phyloP scores from a whole-genome alignment of 2,329 filamentous ascomycete species.

The Alternaria hordeiaustralica region DNA sequence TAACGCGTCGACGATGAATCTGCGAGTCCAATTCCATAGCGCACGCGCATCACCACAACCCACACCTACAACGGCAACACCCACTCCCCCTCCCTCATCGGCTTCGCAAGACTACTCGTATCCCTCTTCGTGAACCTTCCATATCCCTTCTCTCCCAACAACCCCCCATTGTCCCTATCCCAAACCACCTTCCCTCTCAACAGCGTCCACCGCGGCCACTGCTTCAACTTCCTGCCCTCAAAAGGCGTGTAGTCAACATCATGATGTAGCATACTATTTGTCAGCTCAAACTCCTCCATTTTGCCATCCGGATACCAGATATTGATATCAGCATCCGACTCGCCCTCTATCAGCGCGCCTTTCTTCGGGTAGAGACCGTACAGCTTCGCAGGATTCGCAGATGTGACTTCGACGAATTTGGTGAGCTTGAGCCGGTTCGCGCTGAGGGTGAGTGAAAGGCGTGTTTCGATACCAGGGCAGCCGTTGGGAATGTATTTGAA shows the following conservation, averaged over 20 bases:
- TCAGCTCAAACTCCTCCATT: constrained; percentile 54
- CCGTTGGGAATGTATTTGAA: constrained; percentile 67
- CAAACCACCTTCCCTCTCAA: constrained; percentile 65
- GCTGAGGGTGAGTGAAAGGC: constrained; percentile 57
- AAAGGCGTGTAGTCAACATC: constrained; percentile 69
- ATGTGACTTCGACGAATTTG: constrained; percentile 63
- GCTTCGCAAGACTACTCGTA: constrained; percentile 48
- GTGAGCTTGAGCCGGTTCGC: constrained; percentile 51
- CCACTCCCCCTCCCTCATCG: constrained; percentile 28
- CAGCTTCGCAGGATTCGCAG: constrained; percentile 63
- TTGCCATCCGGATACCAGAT: constrained; percentile 55
- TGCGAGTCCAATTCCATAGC: background rate
- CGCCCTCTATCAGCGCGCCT: constrained; percentile 58
- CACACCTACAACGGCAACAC: constrained; percentile 20
- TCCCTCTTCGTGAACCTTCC: constrained; percentile 59
- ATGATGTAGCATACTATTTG: constrained; percentile 65
- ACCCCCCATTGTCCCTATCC: constrained; percentile 62
- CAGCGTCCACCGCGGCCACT: constrained; percentile 69
- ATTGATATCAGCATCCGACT: constrained; percentile 63
- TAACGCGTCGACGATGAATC: background rate
- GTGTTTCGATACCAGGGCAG: constrained; percentile 64
- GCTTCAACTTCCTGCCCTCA: constrained; percentile 62
- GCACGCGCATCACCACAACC: background rate
- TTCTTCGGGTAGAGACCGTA: constrained; percentile 63
- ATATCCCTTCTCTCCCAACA: constrained; percentile 55